These are phyloP conservation scores for Globisporangium radiosum DNA, from an alignment of 352 stramenopile species.

Conservation along the genomic window DNA sequence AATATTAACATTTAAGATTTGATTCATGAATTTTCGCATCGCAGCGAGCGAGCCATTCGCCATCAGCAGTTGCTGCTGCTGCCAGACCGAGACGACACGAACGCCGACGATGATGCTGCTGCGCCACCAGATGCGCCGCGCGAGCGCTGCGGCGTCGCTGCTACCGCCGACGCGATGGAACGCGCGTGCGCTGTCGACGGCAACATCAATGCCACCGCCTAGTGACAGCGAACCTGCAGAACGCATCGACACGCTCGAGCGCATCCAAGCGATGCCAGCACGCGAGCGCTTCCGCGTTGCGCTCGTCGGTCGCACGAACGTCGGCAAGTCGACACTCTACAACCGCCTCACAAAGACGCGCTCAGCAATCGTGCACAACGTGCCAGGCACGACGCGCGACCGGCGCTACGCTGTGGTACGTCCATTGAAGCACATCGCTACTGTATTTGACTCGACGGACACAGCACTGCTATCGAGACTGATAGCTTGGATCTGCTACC, in stretches of 20 bases:
- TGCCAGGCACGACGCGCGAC: conserved; percentile 73
- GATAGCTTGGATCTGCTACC: not conserved
- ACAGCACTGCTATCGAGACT: not conserved
- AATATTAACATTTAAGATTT: too few relatives aligned
- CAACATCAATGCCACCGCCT: conserved; percentile 7
- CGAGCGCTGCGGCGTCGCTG: conserved; percentile 15
- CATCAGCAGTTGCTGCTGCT: too few relatives aligned
- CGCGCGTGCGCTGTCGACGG: conserved; percentile 5
- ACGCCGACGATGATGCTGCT: conserved; percentile 21
- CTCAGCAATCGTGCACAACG: conserved; percentile 77
- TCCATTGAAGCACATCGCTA: not conserved
- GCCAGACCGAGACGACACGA: not conserved
- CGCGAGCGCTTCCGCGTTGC: conserved; percentile 65
- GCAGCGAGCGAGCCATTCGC: too few relatives aligned
- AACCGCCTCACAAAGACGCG: conserved; percentile 78
- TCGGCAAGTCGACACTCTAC: conserved; percentile 84
- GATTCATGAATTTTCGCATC: too few relatives aligned
- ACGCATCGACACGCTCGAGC: conserved; percentile 29
- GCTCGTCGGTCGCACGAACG: conserved; percentile 79
- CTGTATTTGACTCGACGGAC: not conserved
- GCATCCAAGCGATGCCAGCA: conserved; percentile 19
- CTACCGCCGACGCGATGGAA: conserved; percentile 10
- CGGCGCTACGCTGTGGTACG: conserved; percentile 52
- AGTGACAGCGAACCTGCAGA: conserved; percentile 12
- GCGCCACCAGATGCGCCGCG: conserved; percentile 24